Evolutionary conservation across 352 stramenopile species (phyloP).

Genomic region (Aphanomyces astaci): DNA sequence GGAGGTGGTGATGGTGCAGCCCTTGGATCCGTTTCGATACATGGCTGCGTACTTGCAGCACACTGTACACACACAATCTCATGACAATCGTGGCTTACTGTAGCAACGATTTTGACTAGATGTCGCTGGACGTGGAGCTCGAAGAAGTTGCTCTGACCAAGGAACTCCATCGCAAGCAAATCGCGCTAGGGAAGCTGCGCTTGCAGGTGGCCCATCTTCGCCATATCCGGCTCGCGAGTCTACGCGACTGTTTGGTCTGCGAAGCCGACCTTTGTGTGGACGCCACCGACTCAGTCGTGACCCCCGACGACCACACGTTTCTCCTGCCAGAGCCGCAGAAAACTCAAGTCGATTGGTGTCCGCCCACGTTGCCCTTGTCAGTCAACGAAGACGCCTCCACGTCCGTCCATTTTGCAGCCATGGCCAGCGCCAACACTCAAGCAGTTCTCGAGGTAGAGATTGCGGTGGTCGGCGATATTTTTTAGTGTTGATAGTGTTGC

Average conservation of each 20-base stretch:
- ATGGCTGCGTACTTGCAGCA: conserved; percentile 15
- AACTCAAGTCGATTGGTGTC: conserved; percentile 14
- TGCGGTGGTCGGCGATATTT: not conserved
- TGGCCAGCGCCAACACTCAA: not conserved
- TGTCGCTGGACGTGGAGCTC: conserved; percentile 3
- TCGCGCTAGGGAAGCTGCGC: conserved; percentile 5
- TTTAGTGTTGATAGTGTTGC: not conserved
- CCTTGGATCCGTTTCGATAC: conserved; percentile 14
- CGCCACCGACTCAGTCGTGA: conserved; percentile 6
- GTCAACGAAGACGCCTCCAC: not conserved
- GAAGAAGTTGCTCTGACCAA: conserved; percentile 10
- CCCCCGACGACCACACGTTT: conserved; percentile 6
- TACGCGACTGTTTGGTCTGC: not conserved
- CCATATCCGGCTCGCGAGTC: not conserved
- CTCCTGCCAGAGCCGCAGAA: conserved; percentile 7
- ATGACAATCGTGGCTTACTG: too few species aligned
- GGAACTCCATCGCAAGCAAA: conserved; percentile 21
- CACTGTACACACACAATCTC: too few species aligned
- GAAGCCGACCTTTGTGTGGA: conserved; percentile 3
- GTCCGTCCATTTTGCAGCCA: not conserved
- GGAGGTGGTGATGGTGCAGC: conserved; percentile 17
- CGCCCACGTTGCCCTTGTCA: not conserved
- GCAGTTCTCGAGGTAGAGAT: conserved; percentile 11
- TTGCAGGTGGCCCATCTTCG: not conserved
- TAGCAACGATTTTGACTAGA: not conserved